These are phyloP conservation scores for Pyricularia pennisetigena DNA, from an alignment of 2,329 filamentous ascomycete species.

Conservation along the genomic window DNA sequence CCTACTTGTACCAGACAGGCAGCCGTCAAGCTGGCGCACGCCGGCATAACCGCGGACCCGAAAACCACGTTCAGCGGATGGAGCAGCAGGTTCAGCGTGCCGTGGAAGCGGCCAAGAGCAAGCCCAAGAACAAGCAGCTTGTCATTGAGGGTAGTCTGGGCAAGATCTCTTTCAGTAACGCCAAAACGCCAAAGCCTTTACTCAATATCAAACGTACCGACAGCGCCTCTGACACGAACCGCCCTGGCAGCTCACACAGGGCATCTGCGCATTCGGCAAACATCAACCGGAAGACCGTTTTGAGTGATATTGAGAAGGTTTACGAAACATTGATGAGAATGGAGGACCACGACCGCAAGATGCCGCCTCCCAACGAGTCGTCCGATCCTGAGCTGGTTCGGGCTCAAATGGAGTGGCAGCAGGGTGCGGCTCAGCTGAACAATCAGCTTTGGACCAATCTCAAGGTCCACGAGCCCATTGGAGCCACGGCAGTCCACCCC, in stretches of 20 bases:
- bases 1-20: conserved; percentile 92
- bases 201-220: conserved; percentile 91
- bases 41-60: conserved; percentile 65
- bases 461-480: conserved; percentile 89
- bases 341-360: conserved; percentile 81
- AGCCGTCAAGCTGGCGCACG: conserved; percentile 66
- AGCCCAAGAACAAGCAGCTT: conserved; percentile 94
- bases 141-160: conserved; percentile 93
- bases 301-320: conserved; percentile 80
- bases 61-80: conserved; percentile 98
- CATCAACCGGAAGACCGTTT: conserved; percentile 70
- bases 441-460: conserved; percentile 74
- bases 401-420: conserved; percentile 70
- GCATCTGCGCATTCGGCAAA: conserved; percentile 11
- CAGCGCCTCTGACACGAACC: conserved; percentile 40
- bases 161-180: conserved; percentile 98
- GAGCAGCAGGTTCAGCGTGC: conserved; percentile 97
- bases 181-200: conserved; percentile 90
- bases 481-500: conserved; percentile 67
- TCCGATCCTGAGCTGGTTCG: conserved; percentile 60
- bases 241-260: conserved; percentile 39
- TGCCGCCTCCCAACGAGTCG: conserved; percentile 55
- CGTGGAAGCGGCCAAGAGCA: conserved; percentile 92
- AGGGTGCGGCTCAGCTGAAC: conserved; percentile 61
- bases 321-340: conserved; percentile 86